Evolutionary conservation across 495 filamentous ascomycete genomes (phyloP), one percentile per base, ranked within the genome.

Genomic region (Tetracladium setigerum): DNA sequence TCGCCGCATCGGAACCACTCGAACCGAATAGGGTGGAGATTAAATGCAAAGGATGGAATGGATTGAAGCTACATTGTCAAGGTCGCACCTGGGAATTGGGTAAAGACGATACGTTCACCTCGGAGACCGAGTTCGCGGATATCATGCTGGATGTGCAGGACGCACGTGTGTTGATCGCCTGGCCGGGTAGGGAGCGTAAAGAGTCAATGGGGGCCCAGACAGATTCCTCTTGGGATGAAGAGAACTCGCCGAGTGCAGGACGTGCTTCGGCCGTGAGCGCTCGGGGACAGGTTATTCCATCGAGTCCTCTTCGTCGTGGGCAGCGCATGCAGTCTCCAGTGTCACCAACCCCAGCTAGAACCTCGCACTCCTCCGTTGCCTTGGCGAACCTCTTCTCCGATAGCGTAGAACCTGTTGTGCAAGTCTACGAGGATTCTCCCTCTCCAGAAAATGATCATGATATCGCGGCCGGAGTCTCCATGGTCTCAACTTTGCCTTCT

Each of bases 131-230:
- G 61, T 74, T 82, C 58, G 83, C 81, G 30, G 88, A 95, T 59
- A 90, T 98, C 59, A 94, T 98, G 84, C 69, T 97, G 46, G 89
- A 97, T 68, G 89, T 96, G 27, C 87, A 94, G 46, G 89, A 96
- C 56, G 83, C 91, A 41, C 81, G 92, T 38, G 89, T 96, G 6
- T 67, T 95, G 62, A 66, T 98, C 41, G 77, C 78, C 62, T 98
- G 92, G 92, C 92, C 92, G 22, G 76, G 68, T 46, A 70, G 62
- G 38, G 77, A 81, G 46, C 66, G 71, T 37, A 82, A 79, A 57
- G 71, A 38, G n/a, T 76, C 38, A 73, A 79, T 53, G 72, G 77
- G 14, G 70, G 79, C 34, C 41, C 72, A 70, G 42, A 72, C 81
- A 17, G 83, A 87, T 52, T 81, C 77, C 2, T 76, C 78, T 3